Conservation (phyloP, 2,329 filamentous ascomycete genomes). For the Knufia fluminis region DNA sequence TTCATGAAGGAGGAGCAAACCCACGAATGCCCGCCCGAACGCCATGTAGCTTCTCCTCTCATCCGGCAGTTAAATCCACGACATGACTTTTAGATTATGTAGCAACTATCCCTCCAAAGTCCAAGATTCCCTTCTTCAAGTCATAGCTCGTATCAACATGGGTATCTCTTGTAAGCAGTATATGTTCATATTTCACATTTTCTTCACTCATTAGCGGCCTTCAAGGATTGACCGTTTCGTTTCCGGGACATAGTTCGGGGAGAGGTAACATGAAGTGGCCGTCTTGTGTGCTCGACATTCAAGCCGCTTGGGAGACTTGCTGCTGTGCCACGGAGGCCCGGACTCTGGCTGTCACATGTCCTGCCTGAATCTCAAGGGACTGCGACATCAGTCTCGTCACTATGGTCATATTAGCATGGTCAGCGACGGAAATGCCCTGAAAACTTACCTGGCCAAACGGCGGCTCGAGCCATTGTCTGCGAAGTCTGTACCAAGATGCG, state of each 20-base stretch:
- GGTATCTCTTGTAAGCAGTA: constrained; percentile 1
- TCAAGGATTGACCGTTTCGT: not conserved
- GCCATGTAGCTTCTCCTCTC: not conserved
- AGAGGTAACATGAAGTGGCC: not conserved
- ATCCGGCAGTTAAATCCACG: not conserved
- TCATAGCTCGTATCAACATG: not conserved
- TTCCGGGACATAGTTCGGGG: not conserved
- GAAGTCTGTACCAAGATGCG: constrained; percentile 78
- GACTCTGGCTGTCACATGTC: constrained; percentile 53
- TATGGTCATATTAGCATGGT: constrained; percentile 28
- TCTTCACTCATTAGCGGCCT: not conserved
- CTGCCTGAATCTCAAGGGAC: constrained; percentile 55
- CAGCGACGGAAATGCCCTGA: not conserved
- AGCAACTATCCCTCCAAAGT: not conserved
- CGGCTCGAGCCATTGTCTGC: constrained; percentile 77
- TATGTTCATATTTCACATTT: not conserved
- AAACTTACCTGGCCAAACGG: constrained; percentile 79
- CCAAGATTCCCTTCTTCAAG: not conserved
- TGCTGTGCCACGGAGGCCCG: constrained; percentile 33
- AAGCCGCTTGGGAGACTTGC: not conserved
- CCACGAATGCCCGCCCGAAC: not conserved
- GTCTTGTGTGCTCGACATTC: not conserved
- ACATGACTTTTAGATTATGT: not conserved
- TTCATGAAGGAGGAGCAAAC: not conserved
- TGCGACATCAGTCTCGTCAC: constrained; percentile 62